Base-by-base conservation (phyloP, 352 stramenopile genomes). In the Nothophytophthora sp. region DNA sequence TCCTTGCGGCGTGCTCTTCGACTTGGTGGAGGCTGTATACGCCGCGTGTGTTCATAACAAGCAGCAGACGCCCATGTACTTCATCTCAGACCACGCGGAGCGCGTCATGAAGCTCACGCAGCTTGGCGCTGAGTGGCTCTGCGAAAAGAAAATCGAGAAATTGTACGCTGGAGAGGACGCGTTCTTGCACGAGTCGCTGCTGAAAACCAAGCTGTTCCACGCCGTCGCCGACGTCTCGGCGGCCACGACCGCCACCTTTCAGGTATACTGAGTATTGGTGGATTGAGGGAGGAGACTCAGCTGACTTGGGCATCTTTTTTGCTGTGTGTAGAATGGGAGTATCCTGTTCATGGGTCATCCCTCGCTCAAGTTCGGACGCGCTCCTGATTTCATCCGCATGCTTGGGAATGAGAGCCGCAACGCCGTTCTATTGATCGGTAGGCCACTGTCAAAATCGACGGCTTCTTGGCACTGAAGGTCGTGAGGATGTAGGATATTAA, bases 101-200 rank as follows among this genome's bases (percentile, higher is more conserved):
- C 60, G 68, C 5, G 55, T 84, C 1, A 61, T 92, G 39, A 63
- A 86, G 25, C 39, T 83, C 16, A 82, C 79, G 0, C 60, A 88
- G 25, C 36, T 69, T 29, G 85, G 79, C 3, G 69, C 85, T 4
- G 82, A 95, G 58, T 95, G 85, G 73, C 59, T 95, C 3, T 92
- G 81, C 46, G 75, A 95, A 49, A 92, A 92, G 54, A 92, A 92
- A 40, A 72, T 86, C 13, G 79, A 90, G 19, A 88, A 87, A 37
- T 44, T 93, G 13, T 93, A 87, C 33, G 71, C 64, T 9, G 77
- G 81, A 15, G 81, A 93, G 56, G 56, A 76, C 22, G 79, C 81
- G 0, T 95, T 95, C 27, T 25, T 84, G 3, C 81, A 91, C 43
- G 69, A 86, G 27, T 52, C 55, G 18, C 48, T 95, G 36, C 37